A percentile compares a stretch with the other conserved stretches of the same genome.
Conservation (phyloP, 257 asterid species). For the Craterostigma plantagineum region DNA sequence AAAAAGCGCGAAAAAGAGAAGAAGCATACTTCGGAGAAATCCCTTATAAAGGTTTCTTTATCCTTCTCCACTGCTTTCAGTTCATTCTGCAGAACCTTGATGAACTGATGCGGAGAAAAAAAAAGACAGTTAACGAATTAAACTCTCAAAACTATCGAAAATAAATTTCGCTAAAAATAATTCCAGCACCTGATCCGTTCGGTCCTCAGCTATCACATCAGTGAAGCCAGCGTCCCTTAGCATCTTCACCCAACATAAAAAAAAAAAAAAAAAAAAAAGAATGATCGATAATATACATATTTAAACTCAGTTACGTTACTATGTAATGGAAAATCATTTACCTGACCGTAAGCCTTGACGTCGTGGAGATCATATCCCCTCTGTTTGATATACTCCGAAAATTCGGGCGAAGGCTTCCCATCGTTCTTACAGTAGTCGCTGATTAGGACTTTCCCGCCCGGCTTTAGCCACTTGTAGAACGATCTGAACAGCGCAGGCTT, state of each 20-base stretch:
- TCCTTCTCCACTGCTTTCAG: slow-evolving; percentile 54
- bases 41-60: slow-evolving; percentile 44
- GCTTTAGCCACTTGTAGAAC: slow-evolving; percentile 96
- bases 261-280: too few species aligned
- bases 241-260: slow-evolving; percentile 35
- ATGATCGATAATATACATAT: too few species aligned
- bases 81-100: slow-evolving; percentile 64
- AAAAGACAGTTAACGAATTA: background rate
- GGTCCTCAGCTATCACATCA: slow-evolving; percentile 82
- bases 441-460: slow-evolving; percentile 86
- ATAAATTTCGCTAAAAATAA: too few species aligned
- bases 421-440: slow-evolving; percentile 84
- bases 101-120: slow-evolving; percentile 36
- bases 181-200: slow-evolving; percentile 70
- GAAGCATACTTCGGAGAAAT: slow-evolving; percentile 65
- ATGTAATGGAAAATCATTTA: slow-evolving; percentile 5
- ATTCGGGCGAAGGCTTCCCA: slow-evolving; percentile 58
- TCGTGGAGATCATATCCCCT: slow-evolving; percentile 86
- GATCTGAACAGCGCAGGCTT: slow-evolving; percentile 74
- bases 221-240: slow-evolving; percentile 75
- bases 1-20: background rate
- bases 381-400: slow-evolving; percentile 62
- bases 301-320: too few species aligned
- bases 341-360: slow-evolving; percentile 77
- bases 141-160: too few species aligned